phyloP scores from a whole-genome alignment of 2,329 filamentous ascomycete genomes.

The Zopfia rhizophila region DNA sequence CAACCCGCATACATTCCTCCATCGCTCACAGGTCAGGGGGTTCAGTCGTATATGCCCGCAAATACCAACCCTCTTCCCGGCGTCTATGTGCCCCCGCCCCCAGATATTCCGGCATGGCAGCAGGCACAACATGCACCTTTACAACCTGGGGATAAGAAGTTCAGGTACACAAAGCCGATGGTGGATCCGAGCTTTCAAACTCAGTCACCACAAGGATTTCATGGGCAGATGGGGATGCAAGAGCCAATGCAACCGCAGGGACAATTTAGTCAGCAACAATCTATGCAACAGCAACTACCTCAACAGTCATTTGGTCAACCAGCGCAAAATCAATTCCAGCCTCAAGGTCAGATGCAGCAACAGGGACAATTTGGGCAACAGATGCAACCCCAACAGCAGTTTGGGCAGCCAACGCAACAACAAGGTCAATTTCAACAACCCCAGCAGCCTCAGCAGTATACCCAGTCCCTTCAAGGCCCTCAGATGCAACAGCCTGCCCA shows the following conservation, averaged over 20 bases:
- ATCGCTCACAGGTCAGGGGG: conserved; percentile 44
- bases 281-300: conserved; percentile 14
- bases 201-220: conserved; percentile 31
- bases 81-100: conserved; percentile 48
- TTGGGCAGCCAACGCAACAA: conserved; percentile 16
- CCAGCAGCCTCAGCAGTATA: conserved; percentile 24
- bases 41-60: conserved; percentile 45
- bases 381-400: conserved; percentile 21
- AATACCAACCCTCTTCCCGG: conserved; percentile 49
- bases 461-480: too few relatives aligned
- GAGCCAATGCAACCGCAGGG: conserved; percentile 27
- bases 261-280: conserved; percentile 29
- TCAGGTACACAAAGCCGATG: conserved; percentile 41
- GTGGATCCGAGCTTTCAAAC: conserved; percentile 38
- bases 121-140: conserved; percentile 47
- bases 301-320: conserved; percentile 25
- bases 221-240: conserved; percentile 19
- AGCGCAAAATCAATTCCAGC: conserved; percentile 22
- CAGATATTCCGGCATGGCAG: conserved; percentile 50
- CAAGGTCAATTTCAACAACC: conserved; percentile 21
- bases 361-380: conserved; percentile 24
- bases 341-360: conserved; percentile 20
- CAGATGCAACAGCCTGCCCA: conserved; percentile 13
- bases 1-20: conserved; percentile 46
- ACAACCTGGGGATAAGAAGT: conserved; percentile 44